Base-by-base conservation (phyloP, 2,329 filamentous ascomycete genomes). In the Teratosphaeria nubilosa region DNA sequence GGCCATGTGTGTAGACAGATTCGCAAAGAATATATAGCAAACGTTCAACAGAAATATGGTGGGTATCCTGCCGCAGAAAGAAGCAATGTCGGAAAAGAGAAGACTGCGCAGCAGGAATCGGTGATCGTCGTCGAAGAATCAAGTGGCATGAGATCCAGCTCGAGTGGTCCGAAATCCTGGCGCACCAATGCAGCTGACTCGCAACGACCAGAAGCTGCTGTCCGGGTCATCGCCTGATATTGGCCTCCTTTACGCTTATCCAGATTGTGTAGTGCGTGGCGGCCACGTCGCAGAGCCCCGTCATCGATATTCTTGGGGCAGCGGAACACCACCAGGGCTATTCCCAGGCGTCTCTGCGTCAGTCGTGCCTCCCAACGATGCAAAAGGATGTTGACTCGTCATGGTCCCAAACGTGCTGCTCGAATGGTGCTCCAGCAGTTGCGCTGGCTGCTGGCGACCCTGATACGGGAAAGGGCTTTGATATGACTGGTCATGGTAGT, bases 251-350 rank as follows among this genome's bases (percentile, higher is more conserved):
- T n/a, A 16, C 34, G 11, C 13, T 7, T 41, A 5, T 14, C 34
- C 34, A 5, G 5, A 41, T 16, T 5, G 27, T 30, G 27, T 30
- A 2, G 34, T 41, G 34, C 34, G 34, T n/a, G 13, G 22, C n/a
- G 3, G 7, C 41, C n/a, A 22, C 20, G 27, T 22, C 20, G n/a
- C 41, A n/a, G 20, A 30, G 30, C 30, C 13, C 51, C 5, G 13
- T 54, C 50, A 51, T 50, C 60, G 63, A 52, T 65, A 65, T 27
- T 61, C 56, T 9, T 59, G 32, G 9, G 61, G 59, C 55, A 66
- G 51, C n/a, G 60, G 50, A 14, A 60, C 63, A 13, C 63, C 61
- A 31, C 64, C 62, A 37, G 63, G 59, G 52, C 60, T 63, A 34
- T 60, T 62, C 14, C 60, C 59, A 24, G 37, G 56, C n/a, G 61